Conservation (phyloP, 2,329 filamentous ascomycete species). For the Fusarium sarcochroum region DNA sequence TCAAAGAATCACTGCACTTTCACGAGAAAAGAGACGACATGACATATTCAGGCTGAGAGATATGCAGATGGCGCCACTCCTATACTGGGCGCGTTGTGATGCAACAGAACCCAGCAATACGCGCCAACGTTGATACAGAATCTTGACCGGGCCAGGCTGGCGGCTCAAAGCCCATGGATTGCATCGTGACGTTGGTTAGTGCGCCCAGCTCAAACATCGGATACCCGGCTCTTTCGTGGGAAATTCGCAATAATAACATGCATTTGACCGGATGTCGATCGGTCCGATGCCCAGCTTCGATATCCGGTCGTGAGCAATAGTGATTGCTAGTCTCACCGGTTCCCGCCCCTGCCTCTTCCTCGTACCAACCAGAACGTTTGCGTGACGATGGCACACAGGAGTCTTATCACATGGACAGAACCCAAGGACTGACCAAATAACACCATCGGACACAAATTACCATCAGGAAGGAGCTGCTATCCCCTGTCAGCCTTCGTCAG, state of each 20-base stretch:
- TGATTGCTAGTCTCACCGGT: slow-evolving; percentile 47
- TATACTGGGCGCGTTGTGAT: slow-evolving; percentile 20
- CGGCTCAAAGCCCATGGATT: slow-evolving; percentile 17
- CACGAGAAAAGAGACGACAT: slow-evolving; percentile 37
- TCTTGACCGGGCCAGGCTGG: slow-evolving; percentile 6
- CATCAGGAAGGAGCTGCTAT: slow-evolving; percentile 13
- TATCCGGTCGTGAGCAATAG: slow-evolving; percentile 35
- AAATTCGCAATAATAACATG: slow-evolving; percentile 25
- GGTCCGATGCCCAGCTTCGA: slow-evolving; percentile 37
- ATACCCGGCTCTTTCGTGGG: slow-evolving; percentile 13
- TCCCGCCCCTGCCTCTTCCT: slow-evolving; percentile 41
- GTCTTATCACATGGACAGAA: slow-evolving; percentile 44
- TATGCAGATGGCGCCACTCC: slow-evolving; percentile 16
- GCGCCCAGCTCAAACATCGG: slow-evolving; percentile 17
- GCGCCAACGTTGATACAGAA: slow-evolving; percentile 17
- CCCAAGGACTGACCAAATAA: slow-evolving; percentile 5
- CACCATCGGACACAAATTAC: slow-evolving; percentile 11
- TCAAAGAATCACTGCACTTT: slow-evolving; percentile 12
- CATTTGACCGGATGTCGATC: slow-evolving; percentile 35
- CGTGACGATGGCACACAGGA: slow-evolving; percentile 47
- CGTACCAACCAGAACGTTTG: slow-evolving; percentile 48
- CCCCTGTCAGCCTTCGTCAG: slow-evolving; percentile 40
- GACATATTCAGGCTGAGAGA: slow-evolving; percentile 22
- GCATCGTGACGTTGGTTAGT: slow-evolving; percentile 32
- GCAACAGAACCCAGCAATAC: slow-evolving; percentile 9